Percentiles rank a stretch among this genome's conserved stretches.
These are phyloP conservation scores for Mucor irregularis DNA, from an alignment of 371 early-diverging fungal genomes.

Conservation along the genomic window DNA sequence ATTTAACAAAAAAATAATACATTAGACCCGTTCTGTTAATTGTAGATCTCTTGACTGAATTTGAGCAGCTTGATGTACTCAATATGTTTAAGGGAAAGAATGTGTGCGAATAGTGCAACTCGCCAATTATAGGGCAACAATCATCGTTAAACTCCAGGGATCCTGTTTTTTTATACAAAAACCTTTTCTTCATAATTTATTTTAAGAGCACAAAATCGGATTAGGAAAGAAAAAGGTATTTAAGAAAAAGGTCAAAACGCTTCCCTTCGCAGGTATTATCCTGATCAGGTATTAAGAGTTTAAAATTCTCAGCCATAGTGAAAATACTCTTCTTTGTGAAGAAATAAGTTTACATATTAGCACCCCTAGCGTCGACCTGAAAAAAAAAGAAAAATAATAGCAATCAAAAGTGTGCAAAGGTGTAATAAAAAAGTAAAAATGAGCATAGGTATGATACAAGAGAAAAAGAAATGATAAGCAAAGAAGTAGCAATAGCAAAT, in stretches of 20 bases:
- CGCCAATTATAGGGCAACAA: too few relatives aligned
- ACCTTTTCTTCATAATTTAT: neutral
- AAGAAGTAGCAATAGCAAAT: neutral
- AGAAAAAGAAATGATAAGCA: neutral
- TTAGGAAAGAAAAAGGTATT: neutral
- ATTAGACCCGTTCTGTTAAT: too few relatives aligned
- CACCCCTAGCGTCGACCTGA: conserved; percentile 56
- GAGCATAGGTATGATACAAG: neutral
- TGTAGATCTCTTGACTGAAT: too few relatives aligned
- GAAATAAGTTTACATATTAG: conserved; percentile 15
- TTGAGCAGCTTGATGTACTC: too few relatives aligned
- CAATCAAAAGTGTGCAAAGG: neutral
- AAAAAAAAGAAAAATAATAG: conserved; percentile 9
- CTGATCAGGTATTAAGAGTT: conserved; percentile 61
- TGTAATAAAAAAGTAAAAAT: neutral
- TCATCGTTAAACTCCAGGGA: too few relatives aligned
- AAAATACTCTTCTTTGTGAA: conserved; percentile 8
- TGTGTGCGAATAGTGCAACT: too few relatives aligned
- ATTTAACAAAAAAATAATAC: neutral
- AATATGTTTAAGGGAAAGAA: too few relatives aligned
- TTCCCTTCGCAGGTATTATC: conserved; percentile 62
- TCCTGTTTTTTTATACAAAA: neutral
- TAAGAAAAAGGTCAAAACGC: conserved; percentile 33
- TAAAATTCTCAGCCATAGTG: conserved; percentile 48
- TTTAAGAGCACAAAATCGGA: neutral